phyloP scores from a whole-genome alignment of 305 asterid genomes.

The Solanum hybrid region DNA sequence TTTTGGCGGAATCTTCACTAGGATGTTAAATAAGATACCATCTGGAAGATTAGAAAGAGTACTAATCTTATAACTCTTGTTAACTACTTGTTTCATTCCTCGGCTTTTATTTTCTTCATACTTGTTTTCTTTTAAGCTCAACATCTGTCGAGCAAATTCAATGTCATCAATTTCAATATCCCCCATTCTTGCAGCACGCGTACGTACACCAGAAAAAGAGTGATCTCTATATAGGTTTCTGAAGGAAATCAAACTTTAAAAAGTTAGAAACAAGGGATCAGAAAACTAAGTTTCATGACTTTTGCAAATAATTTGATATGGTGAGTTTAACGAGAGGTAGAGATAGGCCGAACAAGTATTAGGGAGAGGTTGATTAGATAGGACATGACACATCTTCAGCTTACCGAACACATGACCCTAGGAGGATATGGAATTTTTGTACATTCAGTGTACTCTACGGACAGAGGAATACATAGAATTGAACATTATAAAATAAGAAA shows the following conservation, averaged over 20 bases:
- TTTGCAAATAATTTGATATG: too few species aligned
- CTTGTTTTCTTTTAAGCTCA: background rate
- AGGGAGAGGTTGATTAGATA: too few species aligned
- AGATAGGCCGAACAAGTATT: too few species aligned
- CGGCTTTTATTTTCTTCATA: background rate
- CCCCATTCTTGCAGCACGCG: background rate
- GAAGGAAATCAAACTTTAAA: background rate
- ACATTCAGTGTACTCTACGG: background rate
- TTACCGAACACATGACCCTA: background rate
- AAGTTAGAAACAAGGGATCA: background rate
- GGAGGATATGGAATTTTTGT: background rate
- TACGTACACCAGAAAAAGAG: background rate
- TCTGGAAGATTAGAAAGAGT: background rate
- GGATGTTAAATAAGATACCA: constrained; percentile 5
- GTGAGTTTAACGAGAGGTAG: too few species aligned
- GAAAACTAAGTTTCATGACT: background rate
- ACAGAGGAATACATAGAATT: background rate
- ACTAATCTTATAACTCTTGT: background rate
- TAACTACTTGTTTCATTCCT: background rate
- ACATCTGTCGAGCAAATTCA: background rate
- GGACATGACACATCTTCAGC: too few species aligned
- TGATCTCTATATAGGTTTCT: background rate
- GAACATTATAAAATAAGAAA: background rate
- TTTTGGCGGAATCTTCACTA: constrained; percentile 5
- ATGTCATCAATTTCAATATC: background rate